These are phyloP conservation scores for Akanthomyces dipterigenus DNA, from an alignment of 2,329 filamentous ascomycete species.

Conservation along the genomic window DNA sequence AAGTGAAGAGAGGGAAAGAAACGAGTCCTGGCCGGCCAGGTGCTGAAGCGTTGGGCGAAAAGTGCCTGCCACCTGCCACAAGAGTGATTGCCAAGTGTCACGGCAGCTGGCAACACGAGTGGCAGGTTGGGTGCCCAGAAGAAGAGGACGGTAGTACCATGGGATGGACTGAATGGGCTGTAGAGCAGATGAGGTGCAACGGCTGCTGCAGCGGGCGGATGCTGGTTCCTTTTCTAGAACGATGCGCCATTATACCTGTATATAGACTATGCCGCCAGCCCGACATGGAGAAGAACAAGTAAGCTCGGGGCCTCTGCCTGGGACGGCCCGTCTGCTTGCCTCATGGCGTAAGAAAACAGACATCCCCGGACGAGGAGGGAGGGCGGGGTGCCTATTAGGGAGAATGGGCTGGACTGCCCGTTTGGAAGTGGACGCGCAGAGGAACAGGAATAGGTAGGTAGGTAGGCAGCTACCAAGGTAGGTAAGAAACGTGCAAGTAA, in stretches of 20 bases:
- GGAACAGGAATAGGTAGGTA: too few species aligned
- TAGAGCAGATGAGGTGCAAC: not conserved
- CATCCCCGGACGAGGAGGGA: too few species aligned
- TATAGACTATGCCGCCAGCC: not conserved
- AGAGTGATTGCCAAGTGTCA: slow-evolving; percentile 10
- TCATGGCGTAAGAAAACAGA: too few species aligned
- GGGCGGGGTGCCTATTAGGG: too few species aligned
- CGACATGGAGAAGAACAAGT: not conserved
- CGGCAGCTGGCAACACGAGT: slow-evolving; percentile 8
- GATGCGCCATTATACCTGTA: not conserved
- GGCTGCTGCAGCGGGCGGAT: not conserved
- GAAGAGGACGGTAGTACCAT: not conserved
- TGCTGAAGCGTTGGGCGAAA: slow-evolving; percentile 7
- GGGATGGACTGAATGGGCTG: not conserved
- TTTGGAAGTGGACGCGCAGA: not conserved
- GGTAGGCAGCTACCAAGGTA: too few species aligned
- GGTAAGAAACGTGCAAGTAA: too few species aligned
- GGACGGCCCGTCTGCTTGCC: too few species aligned
- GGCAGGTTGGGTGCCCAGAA: not conserved
- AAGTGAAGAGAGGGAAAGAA: not conserved
- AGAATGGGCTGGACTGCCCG: not conserved
- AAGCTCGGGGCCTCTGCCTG: too few species aligned
- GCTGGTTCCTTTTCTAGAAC: not conserved
- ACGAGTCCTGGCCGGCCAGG: not conserved
- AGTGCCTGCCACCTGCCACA: slow-evolving; percentile 11